Evolutionary conservation across 2,329 filamentous ascomycete genomes (phyloP), one percentile per base, ranked within the genome.

Genomic region (Calonectria multiphialidica): DNA sequence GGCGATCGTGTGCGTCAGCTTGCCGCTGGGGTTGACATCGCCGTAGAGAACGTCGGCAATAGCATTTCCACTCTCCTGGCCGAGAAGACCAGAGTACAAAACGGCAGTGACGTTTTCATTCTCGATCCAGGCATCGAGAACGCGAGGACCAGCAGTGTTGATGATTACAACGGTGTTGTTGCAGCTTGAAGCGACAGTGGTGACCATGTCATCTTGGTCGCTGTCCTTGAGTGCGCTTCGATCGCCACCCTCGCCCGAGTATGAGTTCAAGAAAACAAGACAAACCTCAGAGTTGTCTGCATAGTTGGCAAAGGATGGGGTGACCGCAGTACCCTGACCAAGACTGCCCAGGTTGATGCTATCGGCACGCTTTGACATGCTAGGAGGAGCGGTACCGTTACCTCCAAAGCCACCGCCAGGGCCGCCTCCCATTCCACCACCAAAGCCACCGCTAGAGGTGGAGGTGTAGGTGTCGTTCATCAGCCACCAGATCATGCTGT

Each of bases 171-270:
- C 85, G 3, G 93, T 92, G 50, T 72, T 72, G 44, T 65, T 66
- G 25, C 66, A 70, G 66, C 66, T 74, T 2, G 75, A 57, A 0
- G 92, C 91, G 1, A 90, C 91, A 8, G 87, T 84, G 70, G 89
- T 84, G 50, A 94, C 88, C 2, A 94, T 87, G 16, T 86, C 85
- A 74, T 94, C 92, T 15, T 89, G 92, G 57, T 79, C 77, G 30
- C 88, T 87, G 77, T 94, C 90, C 0, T 94, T 84, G 3, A 87
- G 84, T 10, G 83, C 81, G 61, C 90, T 91, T 16, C 93, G 89
- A 79, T 95, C 93, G 33, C 93, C 93, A 33, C 93, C 93, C 81
- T 95, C 93, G 23, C 93, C 93, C 0, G 91, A 88, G 79, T 94
- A 92, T 1, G 92, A 89, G 76, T 86, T 93, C 74, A 93, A 90